Evolutionary conservation across 78 protist species (phyloP).

Genomic region (Planoprotostelium fungivorum): DNA sequence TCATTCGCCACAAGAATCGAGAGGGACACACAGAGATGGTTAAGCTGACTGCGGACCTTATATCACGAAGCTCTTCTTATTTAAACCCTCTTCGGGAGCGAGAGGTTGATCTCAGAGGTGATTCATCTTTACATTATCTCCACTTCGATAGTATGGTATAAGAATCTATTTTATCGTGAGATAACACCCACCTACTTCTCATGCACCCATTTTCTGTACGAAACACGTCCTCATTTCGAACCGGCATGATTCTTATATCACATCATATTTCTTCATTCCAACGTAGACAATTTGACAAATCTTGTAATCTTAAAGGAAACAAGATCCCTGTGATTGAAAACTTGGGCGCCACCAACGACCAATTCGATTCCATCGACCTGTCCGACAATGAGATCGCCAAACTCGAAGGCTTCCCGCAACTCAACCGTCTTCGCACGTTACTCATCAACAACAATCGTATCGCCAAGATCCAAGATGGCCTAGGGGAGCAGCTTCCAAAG

Average conservation of each 20-base stretch:
- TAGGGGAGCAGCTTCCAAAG: constrained; percentile 22
- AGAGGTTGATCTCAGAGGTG: constrained; percentile 77
- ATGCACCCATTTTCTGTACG: not conserved
- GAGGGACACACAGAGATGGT: constrained; percentile 10
- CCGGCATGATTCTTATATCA: not conserved
- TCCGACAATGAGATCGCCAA: constrained; percentile 77
- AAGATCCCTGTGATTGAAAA: constrained; percentile 84
- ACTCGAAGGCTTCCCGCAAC: constrained; percentile 75
- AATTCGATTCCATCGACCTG: constrained; percentile 86
- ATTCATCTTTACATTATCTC: not conserved
- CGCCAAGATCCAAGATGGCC: constrained; percentile 13
- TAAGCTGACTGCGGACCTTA: constrained; percentile 72
- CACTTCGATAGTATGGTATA: not conserved
- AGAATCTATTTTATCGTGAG: not conserved
- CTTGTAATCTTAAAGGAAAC: constrained; percentile 25
- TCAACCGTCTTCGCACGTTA: constrained; percentile 66
- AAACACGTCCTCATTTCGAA: not conserved
- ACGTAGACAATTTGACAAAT: not conserved
- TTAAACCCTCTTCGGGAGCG: constrained; percentile 76
- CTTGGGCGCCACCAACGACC: constrained; percentile 82
- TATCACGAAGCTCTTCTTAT: constrained; percentile 45
- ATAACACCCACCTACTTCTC: not conserved
- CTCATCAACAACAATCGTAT: constrained; percentile 76
- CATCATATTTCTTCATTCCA: not conserved
- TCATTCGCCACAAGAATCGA: not conserved